Evolutionary conservation across 23 red algal genomes (phyloP).

Genomic region (Gracilaria gracilis): DNA sequence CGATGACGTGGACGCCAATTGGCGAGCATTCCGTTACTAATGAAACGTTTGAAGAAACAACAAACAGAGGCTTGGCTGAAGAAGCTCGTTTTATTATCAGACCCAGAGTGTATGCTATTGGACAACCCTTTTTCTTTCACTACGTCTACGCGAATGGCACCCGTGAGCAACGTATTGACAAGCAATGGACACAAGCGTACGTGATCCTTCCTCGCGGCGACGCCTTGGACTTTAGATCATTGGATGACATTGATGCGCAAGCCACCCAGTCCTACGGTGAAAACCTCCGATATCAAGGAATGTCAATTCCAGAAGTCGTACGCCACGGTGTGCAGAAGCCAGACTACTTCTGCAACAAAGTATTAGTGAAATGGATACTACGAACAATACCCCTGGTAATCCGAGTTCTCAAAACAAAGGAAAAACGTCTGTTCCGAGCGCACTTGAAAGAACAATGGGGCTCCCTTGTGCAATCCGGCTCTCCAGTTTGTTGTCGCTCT

Average conservation of each 20-base stretch:
- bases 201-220: conserved; percentile 48
- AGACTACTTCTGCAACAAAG: conserved; percentile 47
- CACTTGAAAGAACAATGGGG: conserved; percentile 49
- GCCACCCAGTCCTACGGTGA: conserved; percentile 16
- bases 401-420: conserved; percentile 46
- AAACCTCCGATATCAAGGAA: conserved; percentile 65
- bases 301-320: conserved; percentile 61
- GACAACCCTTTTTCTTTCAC: conserved; percentile 35
- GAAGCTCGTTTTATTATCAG: conserved; percentile 58
- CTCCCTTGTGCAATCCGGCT: conserved; percentile 24
- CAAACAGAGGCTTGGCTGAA: conserved; percentile 40
- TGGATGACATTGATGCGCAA: conserved; percentile 39
- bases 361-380: conserved; percentile 51
- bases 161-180: conserved; percentile 55
- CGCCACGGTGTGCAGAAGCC: conserved; percentile 43
- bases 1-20: conserved; percentile 64
- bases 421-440: conserved; percentile 53
- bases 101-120: conserved; percentile 42
- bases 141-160: conserved; percentile 51
- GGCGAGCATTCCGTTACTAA: conserved; percentile 62
- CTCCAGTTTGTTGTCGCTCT: conserved; percentile 50
- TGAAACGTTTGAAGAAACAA: conserved; percentile 61
- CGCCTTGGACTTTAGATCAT: conserved; percentile 58
- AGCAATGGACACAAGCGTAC: conserved; percentile 69
- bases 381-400: conserved; percentile 59